Percentiles rank a stretch among this genome's conserved stretches.
phyloP scores from a whole-genome alignment of 2,329 filamentous ascomycete species.

The Xylaria digitata region DNA sequence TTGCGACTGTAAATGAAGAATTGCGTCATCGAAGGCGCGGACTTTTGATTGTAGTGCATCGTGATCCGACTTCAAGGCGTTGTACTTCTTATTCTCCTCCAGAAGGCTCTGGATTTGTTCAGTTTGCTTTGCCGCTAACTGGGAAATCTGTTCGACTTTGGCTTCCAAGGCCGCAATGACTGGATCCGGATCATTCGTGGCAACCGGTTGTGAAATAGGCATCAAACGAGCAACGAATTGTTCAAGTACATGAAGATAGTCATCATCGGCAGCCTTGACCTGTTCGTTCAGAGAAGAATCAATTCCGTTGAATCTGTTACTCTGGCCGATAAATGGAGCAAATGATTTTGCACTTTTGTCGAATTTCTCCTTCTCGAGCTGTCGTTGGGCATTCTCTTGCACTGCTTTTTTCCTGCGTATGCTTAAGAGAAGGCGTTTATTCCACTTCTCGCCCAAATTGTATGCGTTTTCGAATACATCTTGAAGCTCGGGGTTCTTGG shows the following conservation, averaged over 20 bases:
- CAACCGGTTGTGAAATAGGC: constrained; percentile 20
- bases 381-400: constrained; percentile 21
- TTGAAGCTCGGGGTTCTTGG: constrained; percentile 45
- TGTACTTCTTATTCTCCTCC: constrained; percentile 31
- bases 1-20: constrained; percentile 18
- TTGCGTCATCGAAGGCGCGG: not conserved
- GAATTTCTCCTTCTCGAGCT: constrained; percentile 32
- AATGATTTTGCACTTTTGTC: constrained; percentile 37
- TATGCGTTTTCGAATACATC: constrained; percentile 39
- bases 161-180: constrained; percentile 39
- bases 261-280: constrained; percentile 34
- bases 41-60: constrained; percentile 16
- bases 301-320: constrained; percentile 34
- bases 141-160: constrained; percentile 40
- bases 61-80: constrained; percentile 31
- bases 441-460: constrained; percentile 28
- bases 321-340: constrained; percentile 41
- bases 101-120: constrained; percentile 37
- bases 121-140: constrained; percentile 32
- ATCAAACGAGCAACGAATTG: constrained; percentile 32
- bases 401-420: constrained; percentile 21
- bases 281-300: constrained; percentile 40
- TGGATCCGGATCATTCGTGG: constrained; percentile 28
- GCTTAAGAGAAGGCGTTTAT: constrained; percentile 27
- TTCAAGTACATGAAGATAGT: constrained; percentile 38